Percentiles rank a stretch among this genome's conserved stretches.
phyloP scores from a whole-genome alignment of 331 rosid genomes.

The Arachis monticola region DNA sequence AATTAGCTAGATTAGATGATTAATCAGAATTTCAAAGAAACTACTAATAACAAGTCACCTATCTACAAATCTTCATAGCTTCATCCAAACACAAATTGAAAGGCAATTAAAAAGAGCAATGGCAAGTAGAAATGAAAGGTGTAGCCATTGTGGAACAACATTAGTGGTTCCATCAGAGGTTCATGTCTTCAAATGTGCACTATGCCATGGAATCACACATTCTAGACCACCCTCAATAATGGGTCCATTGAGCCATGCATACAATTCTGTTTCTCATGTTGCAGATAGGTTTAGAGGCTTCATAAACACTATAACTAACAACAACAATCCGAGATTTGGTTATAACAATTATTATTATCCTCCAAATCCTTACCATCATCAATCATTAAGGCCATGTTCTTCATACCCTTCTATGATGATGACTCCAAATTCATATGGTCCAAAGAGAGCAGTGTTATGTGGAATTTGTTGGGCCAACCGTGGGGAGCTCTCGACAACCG shows the following conservation, averaged over 20 bases:
- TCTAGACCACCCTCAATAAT: neutral
- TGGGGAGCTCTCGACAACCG: too few relatives aligned
- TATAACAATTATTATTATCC: conserved; percentile 10
- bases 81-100: neutral
- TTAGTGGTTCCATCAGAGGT: conserved; percentile 45
- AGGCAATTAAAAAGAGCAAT: neutral
- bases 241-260: conserved; percentile 37
- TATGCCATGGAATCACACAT: conserved; percentile 47
- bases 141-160: conserved; percentile 43
- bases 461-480: too few relatives aligned
- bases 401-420: conserved; percentile 2
- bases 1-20: conserved; percentile 4
- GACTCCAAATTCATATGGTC: conserved; percentile 38
- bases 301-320: conserved; percentile 36
- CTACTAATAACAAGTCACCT: neutral
- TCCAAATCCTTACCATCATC: conserved; percentile 7
- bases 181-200: conserved; percentile 39
- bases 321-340: conserved; percentile 29
- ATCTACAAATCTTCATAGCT: neutral
- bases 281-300: conserved; percentile 44
- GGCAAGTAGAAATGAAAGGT: conserved; percentile 42
- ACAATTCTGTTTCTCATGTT: conserved; percentile 34
- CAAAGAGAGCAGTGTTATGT: conserved; percentile 53
- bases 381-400: conserved; percentile 21
- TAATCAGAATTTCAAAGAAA: neutral